These are phyloP conservation scores for Dictyophora rubrovolvata DNA, from an alignment of 768 basidiomycete species.

Conservation along the genomic window DNA sequence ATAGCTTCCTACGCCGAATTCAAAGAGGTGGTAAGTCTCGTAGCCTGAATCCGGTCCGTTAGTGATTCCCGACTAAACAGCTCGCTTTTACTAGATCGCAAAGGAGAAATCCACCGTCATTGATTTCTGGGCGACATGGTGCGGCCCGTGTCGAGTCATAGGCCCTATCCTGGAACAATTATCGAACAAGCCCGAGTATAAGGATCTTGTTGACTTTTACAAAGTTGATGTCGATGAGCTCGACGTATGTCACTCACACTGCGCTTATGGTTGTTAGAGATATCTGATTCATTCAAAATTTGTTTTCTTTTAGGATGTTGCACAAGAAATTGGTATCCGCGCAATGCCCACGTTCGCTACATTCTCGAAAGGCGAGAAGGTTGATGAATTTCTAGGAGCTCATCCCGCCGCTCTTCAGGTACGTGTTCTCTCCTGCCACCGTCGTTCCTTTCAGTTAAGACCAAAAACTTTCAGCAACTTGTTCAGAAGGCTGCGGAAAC, in stretches of 20 bases:
- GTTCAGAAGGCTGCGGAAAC: too few species aligned
- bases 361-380: conserved; percentile 28
- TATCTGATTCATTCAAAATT: not conserved
- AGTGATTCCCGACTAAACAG: not conserved
- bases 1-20: conserved; percentile 31
- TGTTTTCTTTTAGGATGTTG: conserved; percentile 8
- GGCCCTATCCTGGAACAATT: conserved; percentile 55
- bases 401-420: conserved; percentile 7
- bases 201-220: conserved; percentile 43
- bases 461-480: too few species aligned
- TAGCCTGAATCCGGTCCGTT: not conserved
- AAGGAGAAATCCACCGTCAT: conserved; percentile 39
- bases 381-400: conserved; percentile 39
- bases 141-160: conserved; percentile 59
- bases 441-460: too few species aligned
- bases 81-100: conserved; percentile 27
- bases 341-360: conserved; percentile 38
- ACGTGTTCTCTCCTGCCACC: not conserved
- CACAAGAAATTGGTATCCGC: conserved; percentile 46
- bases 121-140: conserved; percentile 76
- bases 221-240: conserved; percentile 66
- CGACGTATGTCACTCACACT: conserved; percentile 24
- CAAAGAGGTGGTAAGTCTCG: conserved; percentile 31
- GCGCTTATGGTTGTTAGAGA: not conserved
- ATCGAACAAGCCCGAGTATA: conserved; percentile 23